Evolutionary conservation across 179 eudicot genomes (phyloP).

Genomic region (Pouteria campechiana): DNA sequence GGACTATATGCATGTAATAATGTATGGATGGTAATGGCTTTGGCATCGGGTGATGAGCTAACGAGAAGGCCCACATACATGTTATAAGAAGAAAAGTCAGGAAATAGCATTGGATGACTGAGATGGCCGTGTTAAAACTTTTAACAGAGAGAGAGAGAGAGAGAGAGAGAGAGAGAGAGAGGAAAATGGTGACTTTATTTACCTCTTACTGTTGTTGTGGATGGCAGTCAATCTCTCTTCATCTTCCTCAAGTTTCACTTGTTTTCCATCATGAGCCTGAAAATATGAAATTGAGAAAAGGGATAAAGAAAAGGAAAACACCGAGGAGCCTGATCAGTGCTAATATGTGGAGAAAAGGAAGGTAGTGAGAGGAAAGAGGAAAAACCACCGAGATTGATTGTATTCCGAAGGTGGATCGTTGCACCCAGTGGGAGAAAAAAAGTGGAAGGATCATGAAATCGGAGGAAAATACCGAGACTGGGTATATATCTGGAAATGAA

Average conservation of each 20-base stretch:
- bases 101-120: conserved; percentile 20
- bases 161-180: not conserved
- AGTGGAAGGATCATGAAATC: too few species aligned
- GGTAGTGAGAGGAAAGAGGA: conserved; percentile 8
- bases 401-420: not conserved
- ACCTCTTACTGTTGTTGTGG: too few species aligned
- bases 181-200: too few species aligned
- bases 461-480: too few species aligned
- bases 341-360: too few species aligned
- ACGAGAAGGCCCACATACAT: too few species aligned
- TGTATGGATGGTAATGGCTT: conserved; percentile 32
- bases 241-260: not conserved
- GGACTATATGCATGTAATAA: not conserved
- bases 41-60: conserved; percentile 43
- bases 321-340: too few species aligned
- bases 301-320: too few species aligned
- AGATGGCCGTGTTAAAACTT: conserved; percentile 14
- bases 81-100: conserved; percentile 34
- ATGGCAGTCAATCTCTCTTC: too few species aligned
- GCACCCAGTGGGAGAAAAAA: not conserved
- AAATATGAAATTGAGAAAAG: too few species aligned
- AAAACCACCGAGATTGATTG: not conserved
- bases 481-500: too few species aligned
- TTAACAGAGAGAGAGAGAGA: not conserved
- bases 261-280: not conserved